Evolutionary conservation across 768 basidiomycete genomes (phyloP), one percentile per base, ranked within the genome.

Genomic region (Termitomyces sp.): DNA sequence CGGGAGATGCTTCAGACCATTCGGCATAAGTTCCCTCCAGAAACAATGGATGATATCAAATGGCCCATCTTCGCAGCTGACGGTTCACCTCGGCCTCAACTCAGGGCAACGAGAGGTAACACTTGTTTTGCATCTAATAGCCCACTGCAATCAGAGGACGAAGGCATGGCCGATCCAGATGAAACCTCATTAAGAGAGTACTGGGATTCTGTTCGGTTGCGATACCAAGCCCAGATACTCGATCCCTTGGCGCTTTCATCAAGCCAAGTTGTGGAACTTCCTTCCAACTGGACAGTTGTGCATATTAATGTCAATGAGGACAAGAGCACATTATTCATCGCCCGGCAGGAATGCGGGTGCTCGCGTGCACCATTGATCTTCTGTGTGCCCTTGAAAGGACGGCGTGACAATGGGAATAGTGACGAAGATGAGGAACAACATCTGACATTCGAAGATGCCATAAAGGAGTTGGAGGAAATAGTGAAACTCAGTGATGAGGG

Each of bases 1-100:
- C 81, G 92, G 18, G 96, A 98, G 67, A 83, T 98, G 77, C 69
- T 94, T 16, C 94, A 96, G 61, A 83, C 83, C 16, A 87, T 95
- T 50, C 78, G 82, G 1, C 71, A 83, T 65, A 97, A 97, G 68
- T 83, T 89, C 57, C 73, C 77, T 2, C 67, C 75, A 13, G 36
- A 66, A 1, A 58, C 68, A 8, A 62, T 62, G 16, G 88, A 94
- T 61, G 93, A 96, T 65, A 68, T 90, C 26, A 76, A 78, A 55
- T 97, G 94, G 93, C 92, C 90, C 0, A 54, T 73, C 2, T 74
- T 87, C 42, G 70, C 73, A 1, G 60, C 72, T 7, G 75, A 78
- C 44, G 84, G 81, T 5, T 72, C 73, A 3, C 69, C 75, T 3
- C 64, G 77, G 24, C 70, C 76, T 45, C 65, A 53, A 24, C 59